Evolutionary conservation across 2,329 filamentous ascomycete genomes (phyloP).

Genomic region (Fusarium subglutinans): DNA sequence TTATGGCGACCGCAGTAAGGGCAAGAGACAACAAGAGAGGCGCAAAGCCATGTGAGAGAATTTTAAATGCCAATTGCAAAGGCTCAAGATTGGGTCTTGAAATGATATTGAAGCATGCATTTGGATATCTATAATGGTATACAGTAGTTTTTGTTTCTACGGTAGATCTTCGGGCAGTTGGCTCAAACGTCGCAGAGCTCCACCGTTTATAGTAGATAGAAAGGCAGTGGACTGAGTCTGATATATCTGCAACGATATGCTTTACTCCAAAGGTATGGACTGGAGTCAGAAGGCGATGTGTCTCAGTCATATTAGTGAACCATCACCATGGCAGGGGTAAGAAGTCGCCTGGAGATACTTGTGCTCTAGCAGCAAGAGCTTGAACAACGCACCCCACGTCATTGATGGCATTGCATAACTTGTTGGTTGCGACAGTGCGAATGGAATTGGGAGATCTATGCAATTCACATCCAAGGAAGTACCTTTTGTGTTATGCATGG

Average conservation of each 20-base stretch:
- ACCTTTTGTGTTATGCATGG: background rate
- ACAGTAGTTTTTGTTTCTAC: slow-evolving; percentile 7
- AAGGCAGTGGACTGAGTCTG: background rate
- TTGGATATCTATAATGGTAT: background rate
- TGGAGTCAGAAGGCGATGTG: background rate
- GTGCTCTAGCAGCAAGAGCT: background rate
- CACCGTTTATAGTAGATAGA: background rate
- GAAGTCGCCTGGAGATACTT: background rate
- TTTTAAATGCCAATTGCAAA: background rate
- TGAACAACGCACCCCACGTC: background rate
- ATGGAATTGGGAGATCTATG: background rate
- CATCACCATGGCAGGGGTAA: background rate
- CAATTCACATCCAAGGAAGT: background rate
- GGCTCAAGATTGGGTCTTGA: background rate
- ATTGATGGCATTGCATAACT: background rate
- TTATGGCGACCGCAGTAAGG: slow-evolving; percentile 11
- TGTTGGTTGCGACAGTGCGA: background rate
- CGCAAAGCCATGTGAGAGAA: slow-evolving; percentile 5
- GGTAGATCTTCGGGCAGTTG: slow-evolving; percentile 28
- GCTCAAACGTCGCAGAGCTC: background rate
- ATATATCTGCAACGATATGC: background rate
- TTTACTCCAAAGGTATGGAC: background rate
- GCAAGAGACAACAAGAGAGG: background rate
- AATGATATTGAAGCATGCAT: background rate
- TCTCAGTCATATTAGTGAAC: background rate